Evolutionary conservation across 2,329 filamentous ascomycete species (phyloP), one percentile per base, ranked within the genome.

Genomic region (Fusarium acutatum): DNA sequence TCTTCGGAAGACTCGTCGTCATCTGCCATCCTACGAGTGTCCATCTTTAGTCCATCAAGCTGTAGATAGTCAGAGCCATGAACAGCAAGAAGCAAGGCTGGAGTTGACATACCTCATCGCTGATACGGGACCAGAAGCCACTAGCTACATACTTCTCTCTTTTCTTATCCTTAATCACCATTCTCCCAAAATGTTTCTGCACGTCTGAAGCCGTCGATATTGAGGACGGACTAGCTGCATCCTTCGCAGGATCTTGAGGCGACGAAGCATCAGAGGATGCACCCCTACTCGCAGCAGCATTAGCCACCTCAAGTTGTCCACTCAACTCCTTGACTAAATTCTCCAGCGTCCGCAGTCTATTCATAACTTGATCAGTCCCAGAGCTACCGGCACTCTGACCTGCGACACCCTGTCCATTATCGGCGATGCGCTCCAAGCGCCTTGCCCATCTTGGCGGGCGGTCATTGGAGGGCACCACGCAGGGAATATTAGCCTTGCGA

Each of bases 71-170:
- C 26, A 63, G 46, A 37, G 11, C 14, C 5, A 62, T 24, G 14
- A 9, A 22, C 7, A 4, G 26, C 12, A 15, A 13, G 20, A 18
- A 17, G 20, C 3, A 10, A 17, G 26, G 6, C 7, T 20, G 2
- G 14, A 46, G 24, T 15, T 18, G 34, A 66, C 81, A 47, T 80
- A 88, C 86, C 83, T 89, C 88, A 52, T 89, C 86, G 59, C 85
- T 86, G n/a, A 89, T 83, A 2, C 84, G 83, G 6, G 87, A 87
- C 87, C 88, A 89, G 72, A 89, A 89, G 20, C 84, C 84, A 68
- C 82, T 88, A 63, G 85, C 85, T 17, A 89, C 79, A 74, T 89
- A 89, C 20, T 84, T 83, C 41, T 82, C 85, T 18, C 78, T 80
- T 11, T 76, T 83, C 13, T 79, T 72, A 73, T 88, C 85, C 34